These are phyloP conservation scores for Tanacetum coccineum DNA, from an alignment of 129 eudicot genomes.

Conservation along the genomic window DNA sequence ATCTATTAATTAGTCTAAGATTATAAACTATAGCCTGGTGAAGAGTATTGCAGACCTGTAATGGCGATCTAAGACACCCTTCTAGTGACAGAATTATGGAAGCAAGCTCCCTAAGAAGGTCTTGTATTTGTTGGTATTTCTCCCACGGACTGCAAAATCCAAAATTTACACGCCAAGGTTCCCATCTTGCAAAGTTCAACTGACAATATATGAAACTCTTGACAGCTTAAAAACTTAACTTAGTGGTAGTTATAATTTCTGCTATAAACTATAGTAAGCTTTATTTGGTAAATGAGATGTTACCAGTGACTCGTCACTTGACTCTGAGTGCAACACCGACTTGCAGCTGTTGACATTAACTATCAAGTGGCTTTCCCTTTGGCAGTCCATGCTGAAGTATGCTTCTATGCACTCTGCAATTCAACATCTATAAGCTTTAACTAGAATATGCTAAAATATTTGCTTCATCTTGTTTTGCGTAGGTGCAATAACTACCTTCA, in stretches of 20 bases:
- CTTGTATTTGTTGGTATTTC: slow-evolving; percentile 31
- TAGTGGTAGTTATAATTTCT: background rate
- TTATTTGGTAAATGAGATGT: too few relatives aligned
- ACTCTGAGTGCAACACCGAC: too few relatives aligned
- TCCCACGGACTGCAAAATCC: slow-evolving; percentile 25
- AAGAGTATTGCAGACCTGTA: slow-evolving; percentile 36
- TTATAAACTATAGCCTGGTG: background rate
- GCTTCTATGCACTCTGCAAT: too few relatives aligned
- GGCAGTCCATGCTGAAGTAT: too few relatives aligned
- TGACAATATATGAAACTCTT: slow-evolving; percentile 5
- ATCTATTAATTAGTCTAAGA: background rate
- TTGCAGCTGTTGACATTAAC: too few relatives aligned
- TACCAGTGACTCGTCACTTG: too few relatives aligned
- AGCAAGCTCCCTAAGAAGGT: slow-evolving; percentile 52
- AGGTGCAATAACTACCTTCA: too few relatives aligned
- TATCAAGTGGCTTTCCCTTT: too few relatives aligned
- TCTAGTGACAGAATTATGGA: slow-evolving; percentile 42
- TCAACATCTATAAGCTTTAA: too few relatives aligned
- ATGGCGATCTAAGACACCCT: slow-evolving; percentile 50
- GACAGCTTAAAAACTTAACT: too few relatives aligned
- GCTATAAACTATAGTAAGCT: slow-evolving; percentile 5
- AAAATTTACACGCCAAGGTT: slow-evolving; percentile 63
- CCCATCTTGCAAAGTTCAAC: slow-evolving; percentile 60
- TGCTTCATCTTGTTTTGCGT: too few relatives aligned
- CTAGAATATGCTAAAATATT: background rate